phyloP scores from a whole-genome alignment of 2,329 filamentous ascomycete genomes.

The Annulohypoxylon truncatum region DNA sequence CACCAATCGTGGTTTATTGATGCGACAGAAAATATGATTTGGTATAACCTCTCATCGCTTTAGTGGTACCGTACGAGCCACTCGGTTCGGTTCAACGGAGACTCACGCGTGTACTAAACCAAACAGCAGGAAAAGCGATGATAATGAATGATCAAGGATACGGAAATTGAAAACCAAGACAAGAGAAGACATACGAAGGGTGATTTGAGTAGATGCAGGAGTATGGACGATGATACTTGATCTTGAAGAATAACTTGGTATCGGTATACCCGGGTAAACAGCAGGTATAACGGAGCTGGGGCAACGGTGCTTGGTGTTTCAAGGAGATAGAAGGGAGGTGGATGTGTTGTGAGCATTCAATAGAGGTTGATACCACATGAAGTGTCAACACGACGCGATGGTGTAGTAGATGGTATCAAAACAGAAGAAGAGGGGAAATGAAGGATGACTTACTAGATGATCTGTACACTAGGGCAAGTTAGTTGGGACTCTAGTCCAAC shows the following conservation, averaged over 20 bases:
- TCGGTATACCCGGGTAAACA: too few species aligned
- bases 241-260: background rate
- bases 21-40: background rate
- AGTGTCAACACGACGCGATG: background rate
- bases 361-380: background rate
- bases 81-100: background rate
- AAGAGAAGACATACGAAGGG: background rate
- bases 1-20: background rate
- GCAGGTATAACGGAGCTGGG: too few species aligned
- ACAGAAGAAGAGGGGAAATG: background rate
- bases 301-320: too few species aligned
- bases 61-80: background rate
- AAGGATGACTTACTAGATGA: background rate
- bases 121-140: background rate
- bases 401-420: background rate
- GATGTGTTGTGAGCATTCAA: background rate
- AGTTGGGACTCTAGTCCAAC: background rate
- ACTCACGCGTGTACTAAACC: background rate
- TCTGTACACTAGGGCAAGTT: background rate
- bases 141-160: background rate
- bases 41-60: background rate
- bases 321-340: background rate
- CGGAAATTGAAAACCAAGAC: background rate
- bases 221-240: background rate
- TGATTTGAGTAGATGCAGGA: background rate